These are phyloP conservation scores for Lepidium campestre DNA, from an alignment of 441 rosid genomes.

Conservation along the genomic window DNA sequence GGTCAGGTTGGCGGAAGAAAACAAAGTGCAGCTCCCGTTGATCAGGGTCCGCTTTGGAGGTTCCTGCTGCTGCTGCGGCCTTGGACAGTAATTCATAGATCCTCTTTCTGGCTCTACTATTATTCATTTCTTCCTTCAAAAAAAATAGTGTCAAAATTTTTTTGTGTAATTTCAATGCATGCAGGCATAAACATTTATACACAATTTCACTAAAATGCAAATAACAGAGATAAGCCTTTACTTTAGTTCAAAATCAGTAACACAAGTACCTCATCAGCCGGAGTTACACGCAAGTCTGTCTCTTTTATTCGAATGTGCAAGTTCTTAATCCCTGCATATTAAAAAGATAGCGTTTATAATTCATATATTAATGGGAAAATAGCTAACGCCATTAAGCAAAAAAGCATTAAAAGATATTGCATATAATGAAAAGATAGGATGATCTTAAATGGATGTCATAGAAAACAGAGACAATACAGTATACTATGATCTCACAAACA, in stretches of 20 bases:
- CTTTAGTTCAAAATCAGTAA: background rate
- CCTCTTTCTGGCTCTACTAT: constrained; percentile 61
- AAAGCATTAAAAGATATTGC: background rate
- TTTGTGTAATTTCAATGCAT: too few relatives aligned
- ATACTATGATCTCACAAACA: background rate
- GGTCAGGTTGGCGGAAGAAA: constrained; percentile 75
- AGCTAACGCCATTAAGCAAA: background rate
- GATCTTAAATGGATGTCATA: background rate
- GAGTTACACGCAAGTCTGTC: constrained; percentile 54
- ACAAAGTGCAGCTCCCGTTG: constrained; percentile 81
- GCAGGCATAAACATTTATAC: background rate
- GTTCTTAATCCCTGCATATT: constrained; percentile 68
- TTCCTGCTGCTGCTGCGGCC: constrained; percentile 42
- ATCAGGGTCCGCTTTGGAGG: constrained; percentile 41
- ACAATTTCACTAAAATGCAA: background rate
- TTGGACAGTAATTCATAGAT: constrained; percentile 76
- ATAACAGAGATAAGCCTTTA: background rate
- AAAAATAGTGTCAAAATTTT: constrained; percentile 13
- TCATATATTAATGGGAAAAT: background rate
- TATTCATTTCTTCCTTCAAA: constrained; percentile 84
- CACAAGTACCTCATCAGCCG: constrained; percentile 74
- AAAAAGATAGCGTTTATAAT: background rate
- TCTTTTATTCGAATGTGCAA: constrained; percentile 48
- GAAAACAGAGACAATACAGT: background rate
- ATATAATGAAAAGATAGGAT: background rate